Evolutionary conservation across 208 protist species (phyloP).

Genomic region (Leishmania mexicana): DNA sequence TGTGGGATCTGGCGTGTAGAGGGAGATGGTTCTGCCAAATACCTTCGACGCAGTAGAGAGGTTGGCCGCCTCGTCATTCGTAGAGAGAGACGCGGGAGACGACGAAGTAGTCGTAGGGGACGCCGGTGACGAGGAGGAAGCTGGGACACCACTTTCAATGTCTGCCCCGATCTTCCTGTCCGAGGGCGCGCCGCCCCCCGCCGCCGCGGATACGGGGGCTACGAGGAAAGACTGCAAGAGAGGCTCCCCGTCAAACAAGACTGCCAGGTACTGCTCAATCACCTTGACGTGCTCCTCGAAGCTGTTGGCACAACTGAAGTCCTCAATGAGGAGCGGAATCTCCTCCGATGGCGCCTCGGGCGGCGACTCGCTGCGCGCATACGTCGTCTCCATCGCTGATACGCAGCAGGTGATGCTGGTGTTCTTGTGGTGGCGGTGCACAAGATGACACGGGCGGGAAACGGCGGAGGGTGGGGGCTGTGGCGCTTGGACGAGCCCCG

Average conservation of each 20-base stretch:
- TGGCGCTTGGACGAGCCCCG: background rate
- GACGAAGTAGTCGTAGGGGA: background rate
- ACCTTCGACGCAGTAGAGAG: constrained; percentile 1
- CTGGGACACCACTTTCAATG: background rate
- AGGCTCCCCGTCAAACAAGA: constrained; percentile 41
- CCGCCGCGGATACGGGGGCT: background rate
- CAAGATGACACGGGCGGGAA: background rate
- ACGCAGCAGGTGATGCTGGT: background rate
- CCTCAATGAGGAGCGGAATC: constrained; percentile 69
- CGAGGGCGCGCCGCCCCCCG: background rate
- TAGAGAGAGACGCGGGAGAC: constrained; percentile 21
- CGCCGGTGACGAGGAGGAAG: background rate
- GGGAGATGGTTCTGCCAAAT: constrained; percentile 23
- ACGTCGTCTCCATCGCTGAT: constrained; percentile 2
- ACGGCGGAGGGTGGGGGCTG: background rate
- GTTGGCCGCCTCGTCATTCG: background rate
- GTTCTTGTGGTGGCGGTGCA: background rate
- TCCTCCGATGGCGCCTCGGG: constrained; percentile 19
- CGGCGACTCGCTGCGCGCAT: background rate
- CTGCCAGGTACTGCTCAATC: constrained; percentile 56
- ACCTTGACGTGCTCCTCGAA: constrained; percentile 66
- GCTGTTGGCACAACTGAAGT: constrained; percentile 74
- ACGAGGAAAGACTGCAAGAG: constrained; percentile 49
- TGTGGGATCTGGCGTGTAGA: constrained; percentile 22
- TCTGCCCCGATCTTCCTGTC: background rate